Conservation (phyloP, 2,329 filamentous ascomycete species). For the Fusarium subtropicale region DNA sequence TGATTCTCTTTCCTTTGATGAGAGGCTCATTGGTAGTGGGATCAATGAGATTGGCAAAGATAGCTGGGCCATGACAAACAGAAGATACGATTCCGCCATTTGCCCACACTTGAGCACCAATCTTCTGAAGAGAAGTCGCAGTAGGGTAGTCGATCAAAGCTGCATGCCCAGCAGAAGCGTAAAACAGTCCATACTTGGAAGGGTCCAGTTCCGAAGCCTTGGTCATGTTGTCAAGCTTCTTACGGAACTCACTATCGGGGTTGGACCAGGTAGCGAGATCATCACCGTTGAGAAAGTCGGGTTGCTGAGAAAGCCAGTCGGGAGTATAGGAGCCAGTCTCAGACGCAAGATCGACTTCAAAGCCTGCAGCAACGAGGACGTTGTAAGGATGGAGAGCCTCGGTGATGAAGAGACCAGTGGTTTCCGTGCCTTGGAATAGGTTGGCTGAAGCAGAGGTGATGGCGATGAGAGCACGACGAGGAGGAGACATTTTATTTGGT, state of each 20-base stretch:
- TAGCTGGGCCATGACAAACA: slow-evolving; percentile 18
- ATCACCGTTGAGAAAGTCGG: slow-evolving; percentile 23
- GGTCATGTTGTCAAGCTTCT: slow-evolving; percentile 57
- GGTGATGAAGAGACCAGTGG: slow-evolving; percentile 15
- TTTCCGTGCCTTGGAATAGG: slow-evolving; percentile 21
- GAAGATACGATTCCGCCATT: slow-evolving; percentile 9
- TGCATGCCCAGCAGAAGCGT: slow-evolving; percentile 29
- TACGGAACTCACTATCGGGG: slow-evolving; percentile 55
- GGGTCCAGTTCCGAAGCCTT: slow-evolving; percentile 50
- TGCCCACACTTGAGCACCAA: slow-evolving; percentile 13
- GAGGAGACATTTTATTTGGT: slow-evolving; percentile 8
- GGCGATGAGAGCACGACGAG: slow-evolving; percentile 24
- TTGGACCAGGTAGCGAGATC: slow-evolving; percentile 52
- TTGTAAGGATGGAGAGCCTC: slow-evolving; percentile 21
- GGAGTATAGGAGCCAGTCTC: slow-evolving; percentile 18
- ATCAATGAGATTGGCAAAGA: slow-evolving; percentile 20
- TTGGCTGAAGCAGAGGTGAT: slow-evolving; percentile 25
- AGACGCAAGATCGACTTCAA: slow-evolving; percentile 13
- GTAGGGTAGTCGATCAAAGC: slow-evolving; percentile 24
- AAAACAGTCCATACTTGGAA: slow-evolving; percentile 36
- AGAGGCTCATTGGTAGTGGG: slow-evolving; percentile 9
- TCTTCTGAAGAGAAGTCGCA: slow-evolving; percentile 9
- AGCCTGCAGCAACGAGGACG: slow-evolving; percentile 8
- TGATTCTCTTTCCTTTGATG: slow-evolving; percentile 20
- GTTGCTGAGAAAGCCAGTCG: slow-evolving; percentile 19